phyloP scores from a whole-genome alignment of 1,284 basidiomycete species.

The Laetiporus sulphureus region DNA sequence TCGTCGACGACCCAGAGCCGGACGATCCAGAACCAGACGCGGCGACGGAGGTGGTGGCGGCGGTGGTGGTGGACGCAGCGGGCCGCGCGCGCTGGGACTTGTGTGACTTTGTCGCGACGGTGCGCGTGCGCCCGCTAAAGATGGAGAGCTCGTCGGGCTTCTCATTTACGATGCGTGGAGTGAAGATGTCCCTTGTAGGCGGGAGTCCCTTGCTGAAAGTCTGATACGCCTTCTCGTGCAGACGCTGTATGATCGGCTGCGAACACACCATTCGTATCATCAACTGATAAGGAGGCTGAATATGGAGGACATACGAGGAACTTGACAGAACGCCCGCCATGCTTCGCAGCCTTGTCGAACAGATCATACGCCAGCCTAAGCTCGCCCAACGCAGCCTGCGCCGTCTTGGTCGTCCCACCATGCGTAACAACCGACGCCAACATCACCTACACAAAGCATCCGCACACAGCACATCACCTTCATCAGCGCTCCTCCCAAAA shows the following conservation, averaged over 20 bases:
- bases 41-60: not conserved
- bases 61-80: constrained; percentile 9
- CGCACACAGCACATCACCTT: not conserved
- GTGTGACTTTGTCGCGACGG: constrained; percentile 38
- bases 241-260: constrained; percentile 55
- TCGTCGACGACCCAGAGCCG: not conserved
- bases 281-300: constrained; percentile 3
- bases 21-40: constrained; percentile 3
- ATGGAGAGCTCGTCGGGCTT: constrained; percentile 61
- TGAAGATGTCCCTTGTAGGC: constrained; percentile 50
- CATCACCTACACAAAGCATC: constrained; percentile 45
- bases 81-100: constrained; percentile 13
- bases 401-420: constrained; percentile 54
- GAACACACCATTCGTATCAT: not conserved
- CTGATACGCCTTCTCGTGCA: constrained; percentile 54
- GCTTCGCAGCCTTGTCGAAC: constrained; percentile 50
- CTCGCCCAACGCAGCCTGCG: constrained; percentile 57
- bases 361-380: constrained; percentile 51
- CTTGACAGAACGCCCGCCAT: constrained; percentile 59
- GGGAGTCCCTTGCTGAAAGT: constrained; percentile 40
- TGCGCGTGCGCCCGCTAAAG: constrained; percentile 65
- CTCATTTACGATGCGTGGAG: constrained; percentile 33
- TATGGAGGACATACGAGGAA: constrained; percentile 43
- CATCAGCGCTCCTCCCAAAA: not conserved
- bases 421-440: constrained; percentile 64